Percentiles rank a stretch among this genome's conserved stretches.
These are phyloP conservation scores for Gaeumannomyces tritici DNA, from an alignment of 2,329 filamentous ascomycete genomes.

Conservation along the genomic window DNA sequence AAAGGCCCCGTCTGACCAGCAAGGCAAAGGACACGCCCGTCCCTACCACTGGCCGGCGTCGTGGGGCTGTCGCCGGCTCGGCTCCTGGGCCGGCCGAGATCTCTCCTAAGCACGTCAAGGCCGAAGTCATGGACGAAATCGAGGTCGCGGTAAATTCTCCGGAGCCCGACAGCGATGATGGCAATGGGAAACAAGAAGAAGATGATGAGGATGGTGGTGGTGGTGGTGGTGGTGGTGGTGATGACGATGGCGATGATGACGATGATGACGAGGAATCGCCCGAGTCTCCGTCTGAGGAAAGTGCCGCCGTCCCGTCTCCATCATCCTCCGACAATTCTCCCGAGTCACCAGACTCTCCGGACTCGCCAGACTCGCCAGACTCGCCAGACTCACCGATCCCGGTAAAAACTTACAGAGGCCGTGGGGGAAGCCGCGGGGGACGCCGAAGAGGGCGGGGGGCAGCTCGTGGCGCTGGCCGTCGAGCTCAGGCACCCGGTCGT, in stretches of 20 bases:
- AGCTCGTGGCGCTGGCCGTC: background rate
- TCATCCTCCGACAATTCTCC: background rate
- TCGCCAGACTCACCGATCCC: background rate
- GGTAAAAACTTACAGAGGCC: background rate
- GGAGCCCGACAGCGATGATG: slow-evolving; percentile 15
- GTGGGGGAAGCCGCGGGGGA: background rate
- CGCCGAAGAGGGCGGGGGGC: background rate
- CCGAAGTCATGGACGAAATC: slow-evolving; percentile 47
- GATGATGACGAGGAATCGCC: slow-evolving; percentile 7
- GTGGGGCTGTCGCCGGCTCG: background rate
- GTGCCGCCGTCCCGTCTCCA: background rate
- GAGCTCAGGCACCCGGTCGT: background rate
- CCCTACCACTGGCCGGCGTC: background rate
- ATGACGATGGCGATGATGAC: slow-evolving; percentile 7
- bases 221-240: too few species aligned
- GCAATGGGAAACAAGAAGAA: slow-evolving; percentile 17
- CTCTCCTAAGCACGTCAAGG: slow-evolving; percentile 17
- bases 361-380: background rate
- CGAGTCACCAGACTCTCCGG: background rate
- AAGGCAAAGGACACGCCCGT: slow-evolving; percentile 11
- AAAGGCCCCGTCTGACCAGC: slow-evolving; percentile 23
- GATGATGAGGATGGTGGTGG: slow-evolving; percentile 15
- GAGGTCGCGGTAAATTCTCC: slow-evolving; percentile 35
- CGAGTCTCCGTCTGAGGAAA: background rate
- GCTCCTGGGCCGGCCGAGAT: slow-evolving; percentile 15